Conservation (phyloP, 73 alveolate genomes). For the Paramecium sexaurelia region DNA sequence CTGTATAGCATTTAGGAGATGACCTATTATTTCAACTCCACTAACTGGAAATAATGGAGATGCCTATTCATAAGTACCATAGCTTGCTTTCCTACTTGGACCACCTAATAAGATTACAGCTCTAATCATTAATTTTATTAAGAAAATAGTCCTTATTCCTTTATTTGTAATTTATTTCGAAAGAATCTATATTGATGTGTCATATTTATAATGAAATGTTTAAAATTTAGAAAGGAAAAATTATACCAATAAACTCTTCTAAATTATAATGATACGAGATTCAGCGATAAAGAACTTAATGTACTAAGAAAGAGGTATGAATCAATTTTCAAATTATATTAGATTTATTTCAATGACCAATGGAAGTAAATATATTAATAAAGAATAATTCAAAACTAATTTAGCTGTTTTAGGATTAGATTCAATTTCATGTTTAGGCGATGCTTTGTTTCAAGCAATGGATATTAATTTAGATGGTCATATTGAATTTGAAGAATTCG, state of each 20-base stretch:
- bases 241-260: neutral
- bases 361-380: neutral
- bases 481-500: constrained; percentile 28
- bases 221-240: neutral
- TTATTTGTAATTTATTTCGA: neutral
- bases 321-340: neutral
- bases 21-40: constrained; percentile 25
- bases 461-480: neutral
- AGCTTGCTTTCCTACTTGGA: constrained; percentile 43
- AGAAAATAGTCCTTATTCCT: neutral
- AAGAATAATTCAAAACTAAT: neutral
- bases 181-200: neutral
- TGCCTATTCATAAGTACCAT: constrained; percentile 46
- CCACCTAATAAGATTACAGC: constrained; percentile 56
- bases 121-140: constrained; percentile 31
- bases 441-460: neutral
- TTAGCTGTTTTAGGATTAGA: neutral
- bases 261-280: neutral
- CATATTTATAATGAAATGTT: neutral
- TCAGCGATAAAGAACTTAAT: neutral
- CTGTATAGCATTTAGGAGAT: neutral
- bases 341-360: neutral
- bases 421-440: neutral
- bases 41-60: constrained; percentile 35
- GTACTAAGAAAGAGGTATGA: neutral